A percentile compares a stretch with the other conserved stretches of the same genome.
phyloP scores from a whole-genome alignment of 169 alveolate species.

The Plasmodium cynomolgi region DNA sequence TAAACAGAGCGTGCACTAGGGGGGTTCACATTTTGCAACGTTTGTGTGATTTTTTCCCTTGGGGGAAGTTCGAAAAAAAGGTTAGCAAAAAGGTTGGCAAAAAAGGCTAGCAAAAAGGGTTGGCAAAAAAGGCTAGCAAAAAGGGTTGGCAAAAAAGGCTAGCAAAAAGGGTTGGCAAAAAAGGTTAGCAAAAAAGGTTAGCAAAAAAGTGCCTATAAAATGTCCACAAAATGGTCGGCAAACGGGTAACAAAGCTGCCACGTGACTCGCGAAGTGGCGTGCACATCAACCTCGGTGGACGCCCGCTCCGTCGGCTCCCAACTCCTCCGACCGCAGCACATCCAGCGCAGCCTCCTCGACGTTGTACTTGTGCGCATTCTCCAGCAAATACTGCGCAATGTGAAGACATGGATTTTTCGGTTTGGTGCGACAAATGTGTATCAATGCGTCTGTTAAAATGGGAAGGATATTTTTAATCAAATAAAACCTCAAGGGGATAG shows the following conservation, averaged over 20 bases:
- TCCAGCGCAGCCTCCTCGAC: slow-evolving; percentile 20
- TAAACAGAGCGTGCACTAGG: not conserved
- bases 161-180: not conserved
- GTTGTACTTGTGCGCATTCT: slow-evolving; percentile 60
- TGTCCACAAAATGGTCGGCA: not conserved
- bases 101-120: not conserved
- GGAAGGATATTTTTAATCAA: slow-evolving; percentile 55
- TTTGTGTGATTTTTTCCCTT: not conserved
- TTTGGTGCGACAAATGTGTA: slow-evolving; percentile 52
- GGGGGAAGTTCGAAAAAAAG: not conserved
- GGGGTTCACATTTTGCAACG: not conserved
- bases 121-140: not conserved
- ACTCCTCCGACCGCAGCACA: not conserved
- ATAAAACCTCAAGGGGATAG: slow-evolving; percentile 47
- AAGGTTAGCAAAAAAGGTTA: too few relatives aligned
- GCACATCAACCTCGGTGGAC: not conserved
- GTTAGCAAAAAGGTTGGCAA: not conserved
- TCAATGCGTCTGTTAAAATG: slow-evolving; percentile 61
- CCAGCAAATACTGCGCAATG: slow-evolving; percentile 55
- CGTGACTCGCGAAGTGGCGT: too few relatives aligned
- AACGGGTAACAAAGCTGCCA: too few relatives aligned
- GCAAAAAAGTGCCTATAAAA: too few relatives aligned
- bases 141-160: not conserved
- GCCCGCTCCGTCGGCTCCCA: not conserved
- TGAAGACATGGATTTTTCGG: slow-evolving; percentile 69